Conservation (phyloP, 2,329 filamentous ascomycete genomes). For the Emydomyces testavorans region DNA sequence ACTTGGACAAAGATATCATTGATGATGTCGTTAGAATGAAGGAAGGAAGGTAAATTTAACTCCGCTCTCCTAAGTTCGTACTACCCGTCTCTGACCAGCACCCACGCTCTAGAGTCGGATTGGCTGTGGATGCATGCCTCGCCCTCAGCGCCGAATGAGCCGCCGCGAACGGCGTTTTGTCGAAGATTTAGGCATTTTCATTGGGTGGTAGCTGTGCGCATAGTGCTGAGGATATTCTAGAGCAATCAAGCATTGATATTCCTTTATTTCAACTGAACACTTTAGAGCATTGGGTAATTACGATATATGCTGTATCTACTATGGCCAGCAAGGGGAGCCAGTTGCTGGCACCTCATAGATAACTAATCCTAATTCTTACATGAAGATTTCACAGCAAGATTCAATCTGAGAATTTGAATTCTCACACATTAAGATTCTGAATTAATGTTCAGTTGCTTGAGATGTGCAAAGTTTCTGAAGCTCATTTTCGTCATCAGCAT, state of each 20-base stretch:
- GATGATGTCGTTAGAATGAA: slow-evolving; percentile 95
- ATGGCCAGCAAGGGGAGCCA: no score
- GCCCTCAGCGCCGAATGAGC: slow-evolving; percentile 46
- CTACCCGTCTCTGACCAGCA: not conserved
- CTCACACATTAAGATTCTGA: not conserved
- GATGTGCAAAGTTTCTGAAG: not conserved
- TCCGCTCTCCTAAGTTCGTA: not conserved
- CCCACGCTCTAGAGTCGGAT: slow-evolving; percentile 57
- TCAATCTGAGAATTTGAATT: slow-evolving; percentile 1
- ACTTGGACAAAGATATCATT: slow-evolving; percentile 85
- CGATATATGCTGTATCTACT: no score
- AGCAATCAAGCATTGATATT: not conserved
- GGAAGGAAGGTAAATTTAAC: slow-evolving; percentile 64
- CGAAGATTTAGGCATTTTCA: not conserved
- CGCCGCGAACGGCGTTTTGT: not conserved
- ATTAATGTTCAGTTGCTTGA: not conserved
- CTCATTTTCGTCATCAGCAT: slow-evolving; percentile 7
- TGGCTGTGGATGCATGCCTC: slow-evolving; percentile 77
- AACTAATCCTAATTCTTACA: no score
- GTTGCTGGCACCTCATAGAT: no score
- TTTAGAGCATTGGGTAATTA: not conserved
- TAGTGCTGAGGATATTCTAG: not conserved
- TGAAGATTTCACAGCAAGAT: no score
- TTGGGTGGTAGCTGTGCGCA: not conserved
- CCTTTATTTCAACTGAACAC: not conserved